Evolutionary conservation across 2,329 filamentous ascomycete species (phyloP), one percentile per base, ranked within the genome.

Genomic region (Trichoderma lentiforme): DNA sequence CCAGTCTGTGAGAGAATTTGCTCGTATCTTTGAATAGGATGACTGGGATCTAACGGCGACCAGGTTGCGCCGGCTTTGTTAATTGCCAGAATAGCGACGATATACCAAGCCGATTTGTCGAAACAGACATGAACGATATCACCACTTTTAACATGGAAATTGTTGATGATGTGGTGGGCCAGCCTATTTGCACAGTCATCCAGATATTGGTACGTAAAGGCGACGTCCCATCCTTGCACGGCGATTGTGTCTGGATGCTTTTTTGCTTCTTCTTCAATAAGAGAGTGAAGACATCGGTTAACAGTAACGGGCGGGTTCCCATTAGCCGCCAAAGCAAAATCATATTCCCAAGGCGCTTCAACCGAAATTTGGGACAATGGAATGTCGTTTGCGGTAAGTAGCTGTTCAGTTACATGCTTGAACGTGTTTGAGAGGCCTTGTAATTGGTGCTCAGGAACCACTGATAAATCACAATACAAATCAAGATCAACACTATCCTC

Each of bases 151-250:
- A 83, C 73, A 1, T 36, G n/a, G 6, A 57, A 36, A 1, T 5
- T 51, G 6, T 18, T 14, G 18, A 73, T 60, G 1, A 75, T 64
- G 6, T 73, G 36, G 39, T 51, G 12, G 2, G 74, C 74, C 7
- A 75, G 53, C 2, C 43, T 57, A 18, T 72, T 71, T 7, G 71
- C 47, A 12, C 53, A 51, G 8, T 8, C 1, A 18, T 74, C 56
- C 24, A 84, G 75, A 26, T 84, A 77, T 53, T 75, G 65, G 69
- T 84, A 84, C 8, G 82, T 83, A 82, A 80, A 60, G 74, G 67
- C 6, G 80, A 81, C 72, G 11, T 73, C 72, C 47, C 58, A 73
- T 12, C 30, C 63, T 5, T 30, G 6, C 6, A 72, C 12, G 4
- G 70, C 70, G 11, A 43, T 3, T 21, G 65, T 12, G 30, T 58